Evolutionary conservation across 1,139 yeast species (phyloP).

Genomic region (Sugiyamaella paludigena): DNA sequence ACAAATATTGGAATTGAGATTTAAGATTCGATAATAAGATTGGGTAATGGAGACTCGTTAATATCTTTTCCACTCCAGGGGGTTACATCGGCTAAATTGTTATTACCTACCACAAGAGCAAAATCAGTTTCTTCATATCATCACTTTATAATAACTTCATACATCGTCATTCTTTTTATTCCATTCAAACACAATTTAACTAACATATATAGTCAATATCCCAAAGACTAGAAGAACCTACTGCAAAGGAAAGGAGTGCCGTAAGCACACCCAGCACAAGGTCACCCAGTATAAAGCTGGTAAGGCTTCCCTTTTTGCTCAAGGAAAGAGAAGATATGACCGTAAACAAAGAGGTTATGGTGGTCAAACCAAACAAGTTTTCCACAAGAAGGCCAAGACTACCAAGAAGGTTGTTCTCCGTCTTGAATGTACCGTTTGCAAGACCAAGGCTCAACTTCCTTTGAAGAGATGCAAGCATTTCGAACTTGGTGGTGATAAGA

Average conservation of each 20-base stretch:
- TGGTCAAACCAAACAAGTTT: constrained; percentile 99
- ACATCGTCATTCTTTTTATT: no score
- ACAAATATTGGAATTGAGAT: not conserved
- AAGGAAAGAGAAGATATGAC: constrained; percentile 99
- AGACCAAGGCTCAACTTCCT: constrained; percentile 97
- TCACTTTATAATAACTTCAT: no score
- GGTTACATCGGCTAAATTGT: no score
- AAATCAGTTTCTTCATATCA: no score
- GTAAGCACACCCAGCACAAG: constrained; percentile 99
- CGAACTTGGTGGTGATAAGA: constrained; percentile 99
- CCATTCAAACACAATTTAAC: not conserved
- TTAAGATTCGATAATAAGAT: not conserved
- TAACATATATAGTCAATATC: constrained; percentile 77
- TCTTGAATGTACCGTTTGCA: constrained; percentile 98
- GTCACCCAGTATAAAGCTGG: constrained; percentile 99
- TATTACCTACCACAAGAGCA: no score
- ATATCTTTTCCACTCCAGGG: no score
- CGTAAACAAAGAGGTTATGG: constrained; percentile 99
- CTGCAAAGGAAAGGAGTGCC: constrained; percentile 99
- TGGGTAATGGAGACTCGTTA: no score
- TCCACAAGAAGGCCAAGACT: constrained; percentile 99
- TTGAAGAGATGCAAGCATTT: constrained; percentile 99
- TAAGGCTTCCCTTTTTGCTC: constrained; percentile 98
- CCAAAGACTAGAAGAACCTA: constrained; percentile 99
- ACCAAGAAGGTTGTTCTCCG: constrained; percentile 99